A percentile compares a stretch with the other conserved stretches of the same genome.
These are phyloP conservation scores for Corynespora cassiicola DNA, from an alignment of 2,329 filamentous ascomycete species.

Conservation along the genomic window DNA sequence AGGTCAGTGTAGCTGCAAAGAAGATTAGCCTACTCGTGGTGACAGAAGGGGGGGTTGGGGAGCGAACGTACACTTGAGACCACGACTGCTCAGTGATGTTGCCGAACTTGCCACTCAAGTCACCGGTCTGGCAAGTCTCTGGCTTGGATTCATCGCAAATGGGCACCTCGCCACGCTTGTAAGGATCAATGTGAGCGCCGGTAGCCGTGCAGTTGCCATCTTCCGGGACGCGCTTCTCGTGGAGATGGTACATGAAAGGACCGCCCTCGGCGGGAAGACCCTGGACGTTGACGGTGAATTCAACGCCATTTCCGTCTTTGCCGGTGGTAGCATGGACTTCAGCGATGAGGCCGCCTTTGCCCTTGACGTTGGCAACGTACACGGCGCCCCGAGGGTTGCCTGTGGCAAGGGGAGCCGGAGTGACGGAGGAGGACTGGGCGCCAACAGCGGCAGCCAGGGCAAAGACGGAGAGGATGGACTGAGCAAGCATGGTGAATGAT, in stretches of 20 bases:
- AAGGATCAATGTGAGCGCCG: conserved; percentile 52
- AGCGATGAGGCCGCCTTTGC: conserved; percentile 41
- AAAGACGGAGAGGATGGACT: conserved; percentile 32
- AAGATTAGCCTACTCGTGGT: conserved; percentile 3
- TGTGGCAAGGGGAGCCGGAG: conserved; percentile 39
- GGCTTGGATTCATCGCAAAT: conserved; percentile 45
- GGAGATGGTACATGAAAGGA: conserved; percentile 56
- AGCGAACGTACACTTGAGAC: conserved; percentile 52
- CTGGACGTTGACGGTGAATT: conserved; percentile 48
- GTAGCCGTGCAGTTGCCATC: conserved; percentile 53
- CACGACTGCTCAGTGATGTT: conserved; percentile 40
- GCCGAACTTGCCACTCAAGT: conserved; percentile 55
- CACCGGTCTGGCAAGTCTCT: conserved; percentile 52
- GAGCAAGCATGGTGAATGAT: conserved; percentile 42
- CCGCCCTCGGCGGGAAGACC: conserved; percentile 50
- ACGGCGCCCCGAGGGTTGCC: conserved; percentile 48
- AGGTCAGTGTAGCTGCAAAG: conserved; percentile 58
- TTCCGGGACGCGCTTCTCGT: conserved; percentile 49
- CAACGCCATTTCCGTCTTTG: conserved; percentile 47
- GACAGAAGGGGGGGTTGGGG: background rate
- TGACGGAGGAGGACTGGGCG: conserved; percentile 33
- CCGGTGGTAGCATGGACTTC: conserved; percentile 39
- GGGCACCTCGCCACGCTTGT: conserved; percentile 46
- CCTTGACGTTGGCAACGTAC: conserved; percentile 48
- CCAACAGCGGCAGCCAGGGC: conserved; percentile 34